These are phyloP conservation scores for Aspergillus melleus DNA, from an alignment of 2,329 filamentous ascomycete species.

Conservation along the genomic window DNA sequence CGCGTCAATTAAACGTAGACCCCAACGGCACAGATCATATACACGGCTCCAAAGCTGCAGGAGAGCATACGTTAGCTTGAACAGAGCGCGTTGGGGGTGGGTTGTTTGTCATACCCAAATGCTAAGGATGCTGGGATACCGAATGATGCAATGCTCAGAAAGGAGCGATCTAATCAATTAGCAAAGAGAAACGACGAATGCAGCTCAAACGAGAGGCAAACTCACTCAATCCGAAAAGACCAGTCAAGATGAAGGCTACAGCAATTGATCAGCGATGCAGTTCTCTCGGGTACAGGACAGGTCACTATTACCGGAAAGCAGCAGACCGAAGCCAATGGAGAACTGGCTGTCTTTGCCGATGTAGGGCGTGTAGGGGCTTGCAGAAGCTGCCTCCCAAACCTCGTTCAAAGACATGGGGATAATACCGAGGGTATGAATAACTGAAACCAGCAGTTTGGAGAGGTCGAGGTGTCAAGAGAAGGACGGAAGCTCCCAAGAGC, in stretches of 20 bases:
- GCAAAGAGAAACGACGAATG: constrained; percentile 9
- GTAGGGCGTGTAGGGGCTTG: constrained; percentile 77
- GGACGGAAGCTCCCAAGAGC: constrained; percentile 13
- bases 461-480: not conserved
- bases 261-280: constrained; percentile 11
- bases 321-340: constrained; percentile 72
- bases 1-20: constrained; percentile 77
- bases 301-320: constrained; percentile 59
- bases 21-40: constrained; percentile 98
- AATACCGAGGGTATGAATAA: not conserved
- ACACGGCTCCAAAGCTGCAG: constrained; percentile 83
- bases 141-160: constrained; percentile 72
- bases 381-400: constrained; percentile 89
- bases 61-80: constrained; percentile 8
- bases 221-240: constrained; percentile 84
- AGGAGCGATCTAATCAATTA: constrained; percentile 68
- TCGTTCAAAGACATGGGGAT: constrained; percentile 69
- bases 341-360: constrained; percentile 85
- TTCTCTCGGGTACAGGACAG: not conserved
- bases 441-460: constrained; percentile 5
- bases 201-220: not conserved
- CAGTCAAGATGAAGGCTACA: constrained; percentile 66
- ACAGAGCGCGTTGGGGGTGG: constrained; percentile 1
- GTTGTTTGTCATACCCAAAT: constrained; percentile 71
- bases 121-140: constrained; percentile 85